phyloP scores from a whole-genome alignment of 2,329 filamentous ascomycete genomes.

The Colletotrichum graminicola region DNA sequence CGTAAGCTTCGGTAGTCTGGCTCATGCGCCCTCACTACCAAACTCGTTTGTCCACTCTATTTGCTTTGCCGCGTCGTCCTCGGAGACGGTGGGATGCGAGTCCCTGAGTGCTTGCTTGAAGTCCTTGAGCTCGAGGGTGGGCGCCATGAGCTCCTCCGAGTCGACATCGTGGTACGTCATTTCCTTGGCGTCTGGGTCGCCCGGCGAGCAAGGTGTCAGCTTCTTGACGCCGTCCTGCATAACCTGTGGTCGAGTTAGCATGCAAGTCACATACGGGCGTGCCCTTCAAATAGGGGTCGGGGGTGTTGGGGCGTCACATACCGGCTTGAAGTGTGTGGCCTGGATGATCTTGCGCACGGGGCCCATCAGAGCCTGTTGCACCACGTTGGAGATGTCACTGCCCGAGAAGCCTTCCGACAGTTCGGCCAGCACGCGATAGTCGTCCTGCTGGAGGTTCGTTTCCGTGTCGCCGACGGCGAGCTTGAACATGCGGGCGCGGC shows the following conservation, averaged over 20 bases:
- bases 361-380: slow-evolving; percentile 97
- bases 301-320: slow-evolving; percentile 54
- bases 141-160: slow-evolving; percentile 86
- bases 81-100: slow-evolving; percentile 89
- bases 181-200: slow-evolving; percentile 85
- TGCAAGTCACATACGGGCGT: neutral
- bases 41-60: slow-evolving; percentile 97
- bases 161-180: slow-evolving; percentile 95
- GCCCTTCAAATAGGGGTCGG: neutral
- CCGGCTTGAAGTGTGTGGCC: slow-evolving; percentile 97
- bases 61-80: slow-evolving; percentile 85
- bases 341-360: slow-evolving; percentile 97
- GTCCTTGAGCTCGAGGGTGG: slow-evolving; percentile 87
- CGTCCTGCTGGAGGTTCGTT: slow-evolving; percentile 81
- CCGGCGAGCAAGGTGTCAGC: slow-evolving; percentile 92
- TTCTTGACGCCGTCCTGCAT: slow-evolving; percentile 75
- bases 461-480: slow-evolving; percentile 93
- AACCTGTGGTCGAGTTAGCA: slow-evolving; percentile 64
- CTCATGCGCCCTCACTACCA: slow-evolving; percentile 83
- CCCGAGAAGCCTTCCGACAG: slow-evolving; percentile 95
- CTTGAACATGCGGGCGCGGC: slow-evolving; percentile 95
- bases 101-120: slow-evolving; percentile 93
- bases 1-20: neutral
- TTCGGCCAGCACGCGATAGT: slow-evolving; percentile 84
- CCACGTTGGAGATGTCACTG: slow-evolving; percentile 94